Percentiles rank a stretch among this genome's conserved stretches.
Conservation (phyloP, 371 early-diverging fungal genomes). For the Dichotomocladium elegans region DNA sequence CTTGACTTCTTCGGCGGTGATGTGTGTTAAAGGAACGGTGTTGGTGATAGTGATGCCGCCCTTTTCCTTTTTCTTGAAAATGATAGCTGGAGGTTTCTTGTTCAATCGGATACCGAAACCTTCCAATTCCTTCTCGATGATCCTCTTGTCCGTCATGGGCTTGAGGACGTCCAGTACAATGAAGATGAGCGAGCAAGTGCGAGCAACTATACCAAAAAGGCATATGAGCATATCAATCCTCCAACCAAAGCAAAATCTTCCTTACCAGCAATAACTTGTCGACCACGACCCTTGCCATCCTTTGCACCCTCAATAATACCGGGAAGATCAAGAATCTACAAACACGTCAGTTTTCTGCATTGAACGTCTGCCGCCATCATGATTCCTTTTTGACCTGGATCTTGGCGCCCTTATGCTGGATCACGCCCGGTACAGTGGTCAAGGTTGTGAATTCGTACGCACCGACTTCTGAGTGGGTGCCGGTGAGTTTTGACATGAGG, state of each 20-base stretch:
- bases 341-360: not conserved
- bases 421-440: slow-evolving; percentile 95
- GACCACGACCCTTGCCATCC: slow-evolving; percentile 99
- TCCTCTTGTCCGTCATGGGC: slow-evolving; percentile 88
- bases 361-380: not conserved
- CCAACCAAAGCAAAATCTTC: not conserved
- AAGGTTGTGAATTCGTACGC: slow-evolving; percentile 99
- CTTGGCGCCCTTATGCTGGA: slow-evolving; percentile 98
- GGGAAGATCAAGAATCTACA: slow-evolving; percentile 64
- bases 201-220: slow-evolving; percentile 73
- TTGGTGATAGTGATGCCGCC: slow-evolving; percentile 92
- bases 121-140: slow-evolving; percentile 98
- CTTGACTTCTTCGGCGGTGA: slow-evolving; percentile 84
- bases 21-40: slow-evolving; percentile 81
- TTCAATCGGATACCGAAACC: slow-evolving; percentile 98
- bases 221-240: not conserved
- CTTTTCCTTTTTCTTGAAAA: slow-evolving; percentile 91
- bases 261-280: slow-evolving; percentile 80
- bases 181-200: slow-evolving; percentile 92
- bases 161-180: slow-evolving; percentile 96
- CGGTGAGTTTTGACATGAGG: slow-evolving; percentile 96
- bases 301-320: slow-evolving; percentile 99
- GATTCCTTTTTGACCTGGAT: slow-evolving; percentile 61
- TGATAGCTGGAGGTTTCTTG: slow-evolving; percentile 93
- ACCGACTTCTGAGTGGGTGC: slow-evolving; percentile 95